A percentile compares a stretch with the other conserved stretches of the same genome.
Evolutionary conservation across 192 early-diverging fungal genomes (phyloP).

Genomic region (Backusella parvicylindrica): DNA sequence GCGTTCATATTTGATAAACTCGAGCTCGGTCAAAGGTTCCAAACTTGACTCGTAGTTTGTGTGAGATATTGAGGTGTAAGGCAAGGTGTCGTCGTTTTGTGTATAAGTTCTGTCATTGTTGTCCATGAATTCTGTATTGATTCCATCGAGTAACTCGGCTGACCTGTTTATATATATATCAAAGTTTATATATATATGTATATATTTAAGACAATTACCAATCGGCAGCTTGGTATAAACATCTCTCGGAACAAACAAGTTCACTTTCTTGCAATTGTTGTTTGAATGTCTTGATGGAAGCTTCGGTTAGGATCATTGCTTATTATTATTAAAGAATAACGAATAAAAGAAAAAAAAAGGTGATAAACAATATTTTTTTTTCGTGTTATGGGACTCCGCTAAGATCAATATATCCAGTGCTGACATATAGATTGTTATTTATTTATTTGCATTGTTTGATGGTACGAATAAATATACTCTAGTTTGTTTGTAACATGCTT

Average conservation of each 20-base stretch:
- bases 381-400: no score
- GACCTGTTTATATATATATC: slow-evolving; percentile 38
- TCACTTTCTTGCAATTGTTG: slow-evolving; percentile 53
- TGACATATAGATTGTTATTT: no score
- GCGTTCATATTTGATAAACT: slow-evolving; percentile 53
- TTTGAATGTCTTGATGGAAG: background rate
- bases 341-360: background rate
- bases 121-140: slow-evolving; percentile 13
- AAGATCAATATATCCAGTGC: no score
- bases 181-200: no score
- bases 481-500: no score
- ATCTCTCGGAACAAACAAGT: slow-evolving; percentile 63
- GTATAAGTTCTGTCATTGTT: background rate
- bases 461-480: no score
- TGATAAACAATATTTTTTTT: no score
- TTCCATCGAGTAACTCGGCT: slow-evolving; percentile 46
- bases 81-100: background rate
- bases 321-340: background rate
- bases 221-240: slow-evolving; percentile 67
- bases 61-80: background rate
- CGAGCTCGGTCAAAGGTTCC: slow-evolving; percentile 22
- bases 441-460: no score
- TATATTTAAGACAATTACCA: slow-evolving; percentile 72
- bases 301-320: slow-evolving; percentile 1
- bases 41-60: slow-evolving; percentile 8